Evolutionary conservation across 2,329 filamentous ascomycete genomes (phyloP).

Genomic region (Ceratocystis lukuohia): DNA sequence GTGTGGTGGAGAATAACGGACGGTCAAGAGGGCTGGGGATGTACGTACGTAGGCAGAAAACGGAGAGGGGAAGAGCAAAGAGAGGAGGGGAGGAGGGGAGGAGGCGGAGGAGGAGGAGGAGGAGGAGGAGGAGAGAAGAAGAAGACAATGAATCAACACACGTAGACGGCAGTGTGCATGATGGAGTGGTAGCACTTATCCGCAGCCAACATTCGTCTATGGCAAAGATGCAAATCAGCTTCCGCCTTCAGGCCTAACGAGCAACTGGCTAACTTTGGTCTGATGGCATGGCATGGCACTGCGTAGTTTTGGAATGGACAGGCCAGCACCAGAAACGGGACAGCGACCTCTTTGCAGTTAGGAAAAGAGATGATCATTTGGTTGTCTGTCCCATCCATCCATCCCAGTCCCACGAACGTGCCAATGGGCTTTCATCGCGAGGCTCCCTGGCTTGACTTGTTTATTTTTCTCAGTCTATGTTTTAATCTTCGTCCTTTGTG

Average conservation of each 20-base stretch:
- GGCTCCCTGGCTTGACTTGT: background rate
- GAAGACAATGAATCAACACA: background rate
- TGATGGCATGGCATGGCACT: background rate
- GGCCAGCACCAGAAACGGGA: background rate
- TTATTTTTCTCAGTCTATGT: background rate
- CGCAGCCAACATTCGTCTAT: too few species aligned
- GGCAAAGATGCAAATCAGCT: too few species aligned
- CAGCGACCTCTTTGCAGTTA: background rate
- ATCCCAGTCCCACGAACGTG: background rate
- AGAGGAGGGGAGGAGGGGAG: background rate
- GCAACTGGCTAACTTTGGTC: too few species aligned
- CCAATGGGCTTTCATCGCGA: background rate
- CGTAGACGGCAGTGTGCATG: background rate
- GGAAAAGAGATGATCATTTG: background rate
- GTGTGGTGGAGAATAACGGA: background rate
- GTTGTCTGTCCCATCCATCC: background rate
- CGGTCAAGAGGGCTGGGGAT: background rate
- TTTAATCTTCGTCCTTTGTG: background rate
- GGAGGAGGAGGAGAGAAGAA: background rate
- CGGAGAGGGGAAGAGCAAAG: background rate
- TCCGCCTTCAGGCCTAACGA: too few species aligned
- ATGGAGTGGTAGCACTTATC: too few species aligned
- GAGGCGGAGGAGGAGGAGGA: background rate
- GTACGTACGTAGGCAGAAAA: background rate
- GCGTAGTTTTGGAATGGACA: slow-evolving; percentile 5